phyloP scores from a whole-genome alignment of 2,329 filamentous ascomycete genomes.

The Madurella fahalii region DNA sequence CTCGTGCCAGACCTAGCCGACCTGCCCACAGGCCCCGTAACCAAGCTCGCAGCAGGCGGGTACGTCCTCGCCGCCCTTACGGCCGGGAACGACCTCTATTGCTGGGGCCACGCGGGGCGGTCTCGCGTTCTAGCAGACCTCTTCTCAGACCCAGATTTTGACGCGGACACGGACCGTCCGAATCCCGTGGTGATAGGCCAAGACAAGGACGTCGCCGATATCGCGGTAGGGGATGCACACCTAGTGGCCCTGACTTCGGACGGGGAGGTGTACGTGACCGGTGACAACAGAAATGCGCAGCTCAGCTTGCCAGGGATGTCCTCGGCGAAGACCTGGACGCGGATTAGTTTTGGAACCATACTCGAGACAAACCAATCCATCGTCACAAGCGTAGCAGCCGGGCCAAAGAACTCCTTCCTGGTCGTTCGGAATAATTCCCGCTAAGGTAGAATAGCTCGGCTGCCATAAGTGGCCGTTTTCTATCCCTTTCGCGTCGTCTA shows the following conservation, averaged over 20 bases:
- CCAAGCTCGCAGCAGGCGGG: constrained; percentile 52
- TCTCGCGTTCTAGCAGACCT: constrained; percentile 30
- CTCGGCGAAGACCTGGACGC: constrained; percentile 34
- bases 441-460: constrained; percentile 15
- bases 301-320: constrained; percentile 42
- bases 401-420: constrained; percentile 48
- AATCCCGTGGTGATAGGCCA: constrained; percentile 44
- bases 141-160: constrained; percentile 5
- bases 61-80: constrained; percentile 57
- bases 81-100: constrained; percentile 53
- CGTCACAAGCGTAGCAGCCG: constrained; percentile 43
- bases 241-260: constrained; percentile 51
- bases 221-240: constrained; percentile 56
- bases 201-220: constrained; percentile 51
- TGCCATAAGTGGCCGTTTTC: constrained; percentile 25
- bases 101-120: constrained; percentile 51
- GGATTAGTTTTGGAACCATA: constrained; percentile 23
- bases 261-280: constrained; percentile 51
- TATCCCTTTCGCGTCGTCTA: constrained; percentile 28
- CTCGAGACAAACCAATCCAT: constrained; percentile 27
- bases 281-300: constrained; percentile 56
- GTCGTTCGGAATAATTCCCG: constrained; percentile 27
- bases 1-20: constrained; percentile 47
- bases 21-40: constrained; percentile 48
- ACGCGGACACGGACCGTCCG: constrained; percentile 30